Percentiles rank a stretch among this genome's conserved stretches.
phyloP scores from a whole-genome alignment of 2,329 filamentous ascomycete genomes.

The Xenoacremonium recifei region DNA sequence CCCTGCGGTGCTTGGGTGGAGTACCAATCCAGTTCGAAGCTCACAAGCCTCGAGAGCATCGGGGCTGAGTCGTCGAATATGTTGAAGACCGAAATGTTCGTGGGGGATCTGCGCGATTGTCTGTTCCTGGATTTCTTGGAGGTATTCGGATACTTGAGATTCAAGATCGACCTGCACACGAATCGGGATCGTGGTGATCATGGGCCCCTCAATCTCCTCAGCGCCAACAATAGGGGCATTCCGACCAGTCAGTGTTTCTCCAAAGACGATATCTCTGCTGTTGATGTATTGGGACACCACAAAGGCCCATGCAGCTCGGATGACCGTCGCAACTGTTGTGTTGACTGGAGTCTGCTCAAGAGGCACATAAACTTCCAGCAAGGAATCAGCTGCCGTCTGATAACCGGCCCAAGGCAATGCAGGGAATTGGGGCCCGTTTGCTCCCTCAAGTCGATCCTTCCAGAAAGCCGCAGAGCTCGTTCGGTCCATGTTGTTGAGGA shows the following conservation, averaged over 20 bases:
- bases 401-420: constrained; percentile 45
- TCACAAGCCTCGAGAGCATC: constrained; percentile 56
- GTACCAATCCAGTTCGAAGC: constrained; percentile 52
- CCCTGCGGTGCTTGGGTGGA: constrained; percentile 45
- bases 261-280: constrained; percentile 54
- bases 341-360: constrained; percentile 34
- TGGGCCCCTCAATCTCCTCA: constrained; percentile 58
- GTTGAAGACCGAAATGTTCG: constrained; percentile 61
- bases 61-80: constrained; percentile 56
- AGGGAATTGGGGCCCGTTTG: constrained; percentile 47
- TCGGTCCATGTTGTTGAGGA: constrained; percentile 40
- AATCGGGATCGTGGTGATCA: constrained; percentile 60
- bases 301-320: constrained; percentile 59
- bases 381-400: constrained; percentile 49
- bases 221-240: constrained; percentile 46
- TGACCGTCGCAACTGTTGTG: constrained; percentile 53
- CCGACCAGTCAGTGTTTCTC: constrained; percentile 58
- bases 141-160: constrained; percentile 46
- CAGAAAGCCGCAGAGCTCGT: constrained; percentile 44
- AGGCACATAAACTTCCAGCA: constrained; percentile 52
- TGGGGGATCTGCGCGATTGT: constrained; percentile 59
- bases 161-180: constrained; percentile 45
- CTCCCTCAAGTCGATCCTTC: constrained; percentile 44
- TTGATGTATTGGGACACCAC: constrained; percentile 53
- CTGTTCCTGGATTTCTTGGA: constrained; percentile 56